Evolutionary conservation across 2,329 filamentous ascomycete species (phyloP), one percentile per base, ranked within the genome.

Genomic region (Didymosphaeria variabile): DNA sequence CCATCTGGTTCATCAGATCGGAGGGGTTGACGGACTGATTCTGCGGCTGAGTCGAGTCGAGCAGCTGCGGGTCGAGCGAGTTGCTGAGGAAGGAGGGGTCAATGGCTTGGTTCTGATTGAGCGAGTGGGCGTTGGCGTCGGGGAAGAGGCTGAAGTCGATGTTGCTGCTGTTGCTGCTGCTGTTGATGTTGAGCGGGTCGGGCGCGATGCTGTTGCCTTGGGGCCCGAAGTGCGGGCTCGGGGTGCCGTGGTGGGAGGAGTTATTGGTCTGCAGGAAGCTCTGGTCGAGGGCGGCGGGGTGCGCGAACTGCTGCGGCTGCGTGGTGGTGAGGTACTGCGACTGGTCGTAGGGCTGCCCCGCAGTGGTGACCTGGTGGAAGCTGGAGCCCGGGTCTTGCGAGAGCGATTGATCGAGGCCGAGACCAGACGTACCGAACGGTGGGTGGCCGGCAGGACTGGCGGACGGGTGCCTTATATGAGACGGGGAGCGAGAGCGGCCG

Each of bases 391-490:
- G 65, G 68, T 70, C 63, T 51, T 64, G 59, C 57, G 69, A 69
- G 47, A 72, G 68, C 55, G 75, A 79, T 71, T 84, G 81, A 75
- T 89, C 85, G 68, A 89, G 80, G 65, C 80, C 85, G 72, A 90
- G 83, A 73, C 86, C 87, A 56, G 67, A 58, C 82, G 70, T 84
- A 55, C 83, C 80, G 72, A 85, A 86, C 70, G 82, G 82, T 78
- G 79, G 77, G 72, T 77, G 84, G 76, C 31, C 42, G 40, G 42
- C 53, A 19, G 85, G 86, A 74, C 87, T 87, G 70, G 88, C 86
- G 71, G 88, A 90, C 68, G 82, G 85, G 77, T 88, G 87, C 77
- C 85, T 90, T 89, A 91, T 90, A 88, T 88, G 84, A 81, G 82
- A 82, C 23, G 59, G 47, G 72, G 88, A 89, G 68, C 85, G 87